Conservation (phyloP, 2,329 filamentous ascomycete species). For the Botryotinia globosa region DNA sequence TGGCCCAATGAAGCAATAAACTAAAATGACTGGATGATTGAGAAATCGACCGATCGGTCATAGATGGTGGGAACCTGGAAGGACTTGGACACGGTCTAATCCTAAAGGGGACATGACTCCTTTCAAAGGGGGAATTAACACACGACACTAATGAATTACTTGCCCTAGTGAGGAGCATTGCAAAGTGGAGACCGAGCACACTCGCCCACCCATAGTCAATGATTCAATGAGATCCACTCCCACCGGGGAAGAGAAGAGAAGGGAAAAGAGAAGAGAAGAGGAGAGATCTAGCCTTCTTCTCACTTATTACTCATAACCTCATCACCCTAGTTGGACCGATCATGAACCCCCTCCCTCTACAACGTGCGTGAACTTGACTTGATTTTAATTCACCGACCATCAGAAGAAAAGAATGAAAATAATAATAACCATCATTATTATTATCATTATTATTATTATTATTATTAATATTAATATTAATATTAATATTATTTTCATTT, state of each 20-base stretch:
- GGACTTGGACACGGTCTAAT: fast-evolving
- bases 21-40: not conserved
- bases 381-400: slow-evolving; percentile 18
- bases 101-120: not conserved
- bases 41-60: not conserved
- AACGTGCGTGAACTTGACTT: not conserved
- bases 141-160: not conserved
- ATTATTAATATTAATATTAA: too few relatives aligned
- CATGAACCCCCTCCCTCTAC: not conserved
- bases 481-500: too few relatives aligned
- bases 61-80: not conserved
- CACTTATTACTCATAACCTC: not conserved
- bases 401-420: too few relatives aligned
- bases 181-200: not conserved
- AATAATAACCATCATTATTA: too few relatives aligned
- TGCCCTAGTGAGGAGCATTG: too few relatives aligned
- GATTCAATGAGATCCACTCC: not conserved
- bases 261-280: not conserved
- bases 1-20: not conserved
- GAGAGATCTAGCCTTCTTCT: slow-evolving; percentile 5
- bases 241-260: slow-evolving; percentile 13
- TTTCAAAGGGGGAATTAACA: not conserved
- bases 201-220: not conserved
- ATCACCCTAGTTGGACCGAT: not conserved
- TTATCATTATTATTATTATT: too few relatives aligned